Percentiles rank a stretch among this genome's conserved stretches.
These are phyloP conservation scores for Pueraria montana DNA, from an alignment of 306 rosid species.

Conservation along the genomic window DNA sequence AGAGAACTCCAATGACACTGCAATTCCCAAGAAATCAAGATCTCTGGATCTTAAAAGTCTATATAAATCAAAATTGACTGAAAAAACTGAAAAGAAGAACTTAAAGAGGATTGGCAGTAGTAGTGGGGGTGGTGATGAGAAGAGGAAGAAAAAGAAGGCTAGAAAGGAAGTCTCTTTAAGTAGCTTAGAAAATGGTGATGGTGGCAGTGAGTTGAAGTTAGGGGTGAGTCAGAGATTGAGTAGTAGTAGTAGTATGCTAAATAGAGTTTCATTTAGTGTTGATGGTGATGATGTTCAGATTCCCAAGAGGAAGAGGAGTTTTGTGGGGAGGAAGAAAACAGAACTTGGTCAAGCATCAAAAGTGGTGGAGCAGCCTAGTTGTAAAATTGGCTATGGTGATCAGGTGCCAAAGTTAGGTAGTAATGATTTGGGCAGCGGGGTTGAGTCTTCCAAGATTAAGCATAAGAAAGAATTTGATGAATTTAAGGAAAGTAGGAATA, in stretches of 20 bases:
- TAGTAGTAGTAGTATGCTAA: conserved; percentile 51
- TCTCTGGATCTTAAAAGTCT: conserved; percentile 92
- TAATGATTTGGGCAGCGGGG: conserved; percentile 54
- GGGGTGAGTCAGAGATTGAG: conserved; percentile 57
- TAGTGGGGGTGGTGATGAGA: conserved; percentile 59
- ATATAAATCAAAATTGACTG: conserved; percentile 59
- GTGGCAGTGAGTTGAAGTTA: conserved; percentile 57
- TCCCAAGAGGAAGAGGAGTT: conserved; percentile 89
- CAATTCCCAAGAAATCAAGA: conserved; percentile 74
- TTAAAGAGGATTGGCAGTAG: conserved; percentile 64
- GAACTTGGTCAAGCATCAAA: conserved; percentile 52
- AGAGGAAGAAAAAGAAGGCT: conserved; percentile 63
- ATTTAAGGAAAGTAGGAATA: conserved; percentile 56
- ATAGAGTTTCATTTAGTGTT: conserved; percentile 61
- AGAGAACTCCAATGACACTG: conserved; percentile 72
- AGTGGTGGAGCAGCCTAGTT: conserved; percentile 53
- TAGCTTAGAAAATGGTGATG: conserved; percentile 79
- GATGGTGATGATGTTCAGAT: conserved; percentile 62
- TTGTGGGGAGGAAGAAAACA: conserved; percentile 77
- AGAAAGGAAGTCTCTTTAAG: conserved; percentile 80
- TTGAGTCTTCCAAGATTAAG: conserved; percentile 51
- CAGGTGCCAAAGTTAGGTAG: conserved; percentile 56
- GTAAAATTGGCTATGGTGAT: conserved; percentile 56
- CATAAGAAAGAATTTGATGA: conserved; percentile 53
- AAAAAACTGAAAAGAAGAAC: conserved; percentile 53